These are phyloP conservation scores for Saccharomyces hybrid DNA, from an alignment of 1,139 yeast genomes.

Conservation along the genomic window DNA sequence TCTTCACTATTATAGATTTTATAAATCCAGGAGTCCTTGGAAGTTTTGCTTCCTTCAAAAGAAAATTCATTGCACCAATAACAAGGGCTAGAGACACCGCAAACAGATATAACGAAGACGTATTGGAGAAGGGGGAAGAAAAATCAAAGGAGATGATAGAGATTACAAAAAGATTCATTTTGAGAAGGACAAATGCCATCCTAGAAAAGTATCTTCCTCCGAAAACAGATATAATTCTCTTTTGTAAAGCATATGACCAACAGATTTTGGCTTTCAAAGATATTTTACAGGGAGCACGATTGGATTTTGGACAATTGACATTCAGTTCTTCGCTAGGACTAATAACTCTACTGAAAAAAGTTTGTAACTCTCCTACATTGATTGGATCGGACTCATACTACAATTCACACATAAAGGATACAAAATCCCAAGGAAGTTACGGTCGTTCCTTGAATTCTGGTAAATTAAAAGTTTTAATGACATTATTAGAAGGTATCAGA, in stretches of 20 bases:
- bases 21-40: constrained; percentile 81
- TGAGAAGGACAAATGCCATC: constrained; percentile 67
- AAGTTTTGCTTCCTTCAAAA: constrained; percentile 52
- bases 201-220: constrained; percentile 63
- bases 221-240: constrained; percentile 69
- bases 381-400: constrained; percentile 36
- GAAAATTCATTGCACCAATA: constrained; percentile 63
- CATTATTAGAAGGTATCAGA: constrained; percentile 44
- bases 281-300: constrained; percentile 37
- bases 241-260: constrained; percentile 61
- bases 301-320: constrained; percentile 33
- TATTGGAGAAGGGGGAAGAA: constrained; percentile 50
- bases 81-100: constrained; percentile 63
- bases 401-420: constrained; percentile 10
- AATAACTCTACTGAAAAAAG: constrained; percentile 68
- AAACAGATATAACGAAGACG: constrained; percentile 43
- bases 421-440: constrained; percentile 7
- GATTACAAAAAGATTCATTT: constrained; percentile 56
- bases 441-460: constrained; percentile 38
- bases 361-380: constrained; percentile 75
- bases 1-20: constrained; percentile 72
- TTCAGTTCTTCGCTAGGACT: constrained; percentile 49
- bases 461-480: constrained; percentile 48
- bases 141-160: constrained; percentile 54
- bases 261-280: constrained; percentile 52